Base-by-base conservation (phyloP, 1,284 basidiomycete species). In the Ustilago xerochloae region DNA sequence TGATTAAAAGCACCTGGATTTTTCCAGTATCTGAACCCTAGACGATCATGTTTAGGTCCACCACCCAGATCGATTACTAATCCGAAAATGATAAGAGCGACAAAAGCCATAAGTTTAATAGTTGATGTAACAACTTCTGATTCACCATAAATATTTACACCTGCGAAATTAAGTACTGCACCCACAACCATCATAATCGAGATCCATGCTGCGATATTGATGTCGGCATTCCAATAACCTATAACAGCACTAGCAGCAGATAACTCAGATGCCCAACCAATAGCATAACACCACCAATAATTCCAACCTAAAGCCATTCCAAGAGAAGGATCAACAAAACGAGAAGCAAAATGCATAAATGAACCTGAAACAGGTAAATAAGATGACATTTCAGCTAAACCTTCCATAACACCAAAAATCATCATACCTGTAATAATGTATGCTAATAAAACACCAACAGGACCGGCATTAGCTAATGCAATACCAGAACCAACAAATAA, bases 321-420 rank as follows among this genome's bases (percentile, higher is more conserved):
- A 53, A 90, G 86, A 3, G 91, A 89, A 48, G 91, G 91, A 80
- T 92, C 91, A 33, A 83, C 64, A 50, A 78, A 82, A 3, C 79
- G 77, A 12, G 64, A 63, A 8, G 77, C 73, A 33, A 80, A 82
- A 24, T 76, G 68, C 45, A 77, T 67, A 47, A 83, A 83, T 6
- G 75, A 75, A 5, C 81, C 81, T 3, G 75, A 72, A n/a, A 82
- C 77, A 8, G 81, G 80, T 15, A 79, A 60, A 36, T 77, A 58
- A 7, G 77, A 62, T 0, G 74, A 68, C 63, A 83, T 73, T 45
- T 83, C 81, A n/a, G 79, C 79, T 3, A 83, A 71, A 2, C 75
- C 77, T 24, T 79, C 75, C 58, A 83, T 76, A 15, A 75, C 74
- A 18, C 61, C 70, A 28, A 81, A 66, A 32, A 81, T 68, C 61